Conservation (phyloP, 2,329 filamentous ascomycete species). For the Aschersonia sp. region DNA sequence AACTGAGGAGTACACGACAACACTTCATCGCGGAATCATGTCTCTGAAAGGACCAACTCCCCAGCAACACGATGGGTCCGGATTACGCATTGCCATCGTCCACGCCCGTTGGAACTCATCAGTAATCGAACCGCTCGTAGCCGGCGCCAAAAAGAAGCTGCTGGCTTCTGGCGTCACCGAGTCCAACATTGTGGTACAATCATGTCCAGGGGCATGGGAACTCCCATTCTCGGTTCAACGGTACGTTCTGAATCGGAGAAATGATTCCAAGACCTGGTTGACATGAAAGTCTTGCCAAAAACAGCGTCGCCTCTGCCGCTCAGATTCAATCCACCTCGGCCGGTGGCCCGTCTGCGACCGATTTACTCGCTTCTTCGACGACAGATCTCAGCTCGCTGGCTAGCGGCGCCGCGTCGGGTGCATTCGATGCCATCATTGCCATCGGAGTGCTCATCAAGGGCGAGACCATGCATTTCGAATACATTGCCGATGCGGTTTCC, state of each 20-base stretch:
- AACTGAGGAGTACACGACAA: neutral
- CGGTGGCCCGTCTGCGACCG: slow-evolving; percentile 51
- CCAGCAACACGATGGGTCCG: slow-evolving; percentile 49
- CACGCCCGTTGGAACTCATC: slow-evolving; percentile 89
- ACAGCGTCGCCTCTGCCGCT: slow-evolving; percentile 68
- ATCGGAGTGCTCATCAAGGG: slow-evolving; percentile 97
- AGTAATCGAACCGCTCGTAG: slow-evolving; percentile 75
- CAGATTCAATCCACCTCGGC: slow-evolving; percentile 64
- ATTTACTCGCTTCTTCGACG: slow-evolving; percentile 57
- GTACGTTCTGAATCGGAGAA: slow-evolving; percentile 23
- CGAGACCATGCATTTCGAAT: slow-evolving; percentile 98
- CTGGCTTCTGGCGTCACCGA: slow-evolving; percentile 67
- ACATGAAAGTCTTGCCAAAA: neutral
- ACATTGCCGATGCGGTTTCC: slow-evolving; percentile 82
- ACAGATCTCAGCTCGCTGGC: slow-evolving; percentile 47
- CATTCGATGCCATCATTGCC: slow-evolving; percentile 89
- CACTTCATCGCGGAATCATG: slow-evolving; percentile 12
- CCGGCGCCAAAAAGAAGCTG: slow-evolving; percentile 67
- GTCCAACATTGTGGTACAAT: slow-evolving; percentile 78
- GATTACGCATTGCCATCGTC: slow-evolving; percentile 81
- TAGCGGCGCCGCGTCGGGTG: slow-evolving; percentile 28
- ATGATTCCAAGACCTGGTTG: neutral
- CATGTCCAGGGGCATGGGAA: slow-evolving; percentile 89
- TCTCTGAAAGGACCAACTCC: slow-evolving; percentile 42
- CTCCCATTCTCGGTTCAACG: slow-evolving; percentile 80